Evolutionary conservation across 176 grass and related monocot species (phyloP), one percentile per base, ranked within the genome.

Genomic region (Oryza nivara): DNA sequence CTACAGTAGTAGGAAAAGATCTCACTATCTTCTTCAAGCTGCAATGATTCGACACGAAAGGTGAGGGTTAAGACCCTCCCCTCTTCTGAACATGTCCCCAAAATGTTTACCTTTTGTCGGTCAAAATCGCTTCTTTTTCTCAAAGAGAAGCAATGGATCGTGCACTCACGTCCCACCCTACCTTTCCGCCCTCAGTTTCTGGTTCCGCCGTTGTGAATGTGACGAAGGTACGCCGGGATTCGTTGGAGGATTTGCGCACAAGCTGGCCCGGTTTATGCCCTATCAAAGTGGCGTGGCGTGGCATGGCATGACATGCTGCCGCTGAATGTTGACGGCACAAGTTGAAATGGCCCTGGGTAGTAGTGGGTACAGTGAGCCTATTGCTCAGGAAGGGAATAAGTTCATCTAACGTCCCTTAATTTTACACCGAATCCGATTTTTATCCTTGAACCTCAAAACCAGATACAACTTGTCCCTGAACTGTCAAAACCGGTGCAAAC

Each of bases 11-110:
- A 8, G 30, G 4, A 26, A 84, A 68, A 19, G 73, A 15, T 9
- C 72, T 32, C 72, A 4, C 25, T 14, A 43, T 36, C 77, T 67
- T 26, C 13, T 68, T 61, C 77, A 22, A 86, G 45, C 20, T 67
- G 60, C 9, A 11, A 35, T 25, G 70, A 81, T 61, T 69, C 19
- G 85, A 88, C 66, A 14, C 28, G 11, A 28, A 80, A 87, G 67
- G 30, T 22, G 49, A 19, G 72, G 63, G 41, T 61, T 36, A 35
- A 54, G 69, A 40, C 38, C 35, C 35, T 35, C 22, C 47, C 38
- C 23, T 58, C 54, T 58, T 22, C 41, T 67, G 46, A 85, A 68
- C 61, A 14, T 45, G 63, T 44, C 38, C 14, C 54, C 9, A 0
- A 0, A 14, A 10, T 0, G 15, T 60, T 67, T 3, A 44, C 38